Evolutionary conservation across 495 filamentous ascomycete species (phyloP).

Genomic region (Aspergillus olivimuriae): DNA sequence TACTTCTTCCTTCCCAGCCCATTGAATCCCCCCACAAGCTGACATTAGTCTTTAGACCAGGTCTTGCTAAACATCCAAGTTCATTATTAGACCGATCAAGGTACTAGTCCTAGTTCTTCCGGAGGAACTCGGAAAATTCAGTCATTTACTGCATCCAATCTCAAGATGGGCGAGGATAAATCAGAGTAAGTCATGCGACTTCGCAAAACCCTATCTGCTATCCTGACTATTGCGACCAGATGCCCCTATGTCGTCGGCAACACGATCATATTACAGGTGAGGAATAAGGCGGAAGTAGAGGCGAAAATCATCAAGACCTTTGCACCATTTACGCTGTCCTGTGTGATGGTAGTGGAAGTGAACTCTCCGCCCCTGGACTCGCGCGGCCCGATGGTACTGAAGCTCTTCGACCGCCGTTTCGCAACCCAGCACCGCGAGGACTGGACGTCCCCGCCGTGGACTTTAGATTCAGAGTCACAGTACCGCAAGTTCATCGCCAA

Average conservation of each 20-base stretch:
- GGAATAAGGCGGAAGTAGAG: conserved; percentile 1
- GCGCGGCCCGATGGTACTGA: conserved; percentile 14
- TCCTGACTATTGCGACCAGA: conserved; percentile 4
- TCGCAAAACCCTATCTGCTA: no score
- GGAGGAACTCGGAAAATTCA: no score
- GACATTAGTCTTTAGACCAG: no score
- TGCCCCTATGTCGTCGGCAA: conserved; percentile 14
- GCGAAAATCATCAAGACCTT: conserved; percentile 16
- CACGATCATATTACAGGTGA: conserved; percentile 7
- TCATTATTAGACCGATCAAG: no score
- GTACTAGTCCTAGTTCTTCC: no score
- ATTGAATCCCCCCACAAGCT: no score
- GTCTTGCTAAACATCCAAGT: no score
- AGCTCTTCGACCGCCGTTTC: conserved; percentile 28
- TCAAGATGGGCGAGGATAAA: no score
- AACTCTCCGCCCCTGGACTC: conserved; percentile 5
- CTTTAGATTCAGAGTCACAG: conserved; percentile 9
- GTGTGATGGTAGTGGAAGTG: conserved; percentile 15
- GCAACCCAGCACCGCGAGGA: conserved; percentile 19
- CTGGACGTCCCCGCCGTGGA: conserved; percentile 15
- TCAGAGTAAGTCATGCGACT: no score
- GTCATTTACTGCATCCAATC: no score
- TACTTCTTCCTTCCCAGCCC: no score
- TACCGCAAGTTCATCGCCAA: conserved; percentile 16
- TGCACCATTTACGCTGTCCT: conserved; percentile 24